Base-by-base conservation (phyloP, 371 early-diverging fungal genomes). In the Mortierella sp. region DNA sequence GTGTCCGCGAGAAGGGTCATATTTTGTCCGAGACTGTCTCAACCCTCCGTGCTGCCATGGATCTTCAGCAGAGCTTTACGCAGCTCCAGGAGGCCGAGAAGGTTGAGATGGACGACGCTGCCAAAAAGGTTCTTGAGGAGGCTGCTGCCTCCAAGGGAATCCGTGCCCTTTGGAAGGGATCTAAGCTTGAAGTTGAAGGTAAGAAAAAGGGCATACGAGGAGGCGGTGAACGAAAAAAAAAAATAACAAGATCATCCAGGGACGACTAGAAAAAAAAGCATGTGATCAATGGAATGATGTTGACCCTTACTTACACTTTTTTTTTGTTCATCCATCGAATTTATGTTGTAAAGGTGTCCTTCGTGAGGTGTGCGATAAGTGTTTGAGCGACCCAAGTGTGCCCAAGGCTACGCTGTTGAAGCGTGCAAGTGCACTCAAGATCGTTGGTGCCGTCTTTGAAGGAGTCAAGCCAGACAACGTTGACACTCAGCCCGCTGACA, bases 91-190 rank as follows among this genome's bases (percentile, higher is more conserved):
- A 96, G 77, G 96, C 97, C 21, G 99, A 98, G 73, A 94, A 96
- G 86, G 94, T 92, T 65, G 93, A 92, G 21, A 88, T 92, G 80
- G 89, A 93, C n/a, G 91, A 90, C 56, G 91, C 90, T 48, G 93
- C 93, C 79, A 91, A 92, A 78, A 88, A 87, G 72, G 92, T 90
- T 38, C 80, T 96, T 38, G 95, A 96, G 81, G 95, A 94, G 70
- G 91, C 90, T 27, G 95, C 96, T 10, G 94, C 95, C 11, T 90
- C 89, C 55, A 91, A 95, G 90, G 97, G 97, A 43, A 84, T 98
- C 80, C 93, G 97, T 81, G 97, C 97, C 1, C 92, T 99, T 68
- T 98, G 98, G 98, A 92, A 95, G 83, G 98, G 97, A 27, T 95
- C 95, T 55, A 97, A 97, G 84, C 89, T 99, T 65, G 99, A 99